Conservation (phyloP, 495 filamentous ascomycete species). For the Neurospora sp. region DNA sequence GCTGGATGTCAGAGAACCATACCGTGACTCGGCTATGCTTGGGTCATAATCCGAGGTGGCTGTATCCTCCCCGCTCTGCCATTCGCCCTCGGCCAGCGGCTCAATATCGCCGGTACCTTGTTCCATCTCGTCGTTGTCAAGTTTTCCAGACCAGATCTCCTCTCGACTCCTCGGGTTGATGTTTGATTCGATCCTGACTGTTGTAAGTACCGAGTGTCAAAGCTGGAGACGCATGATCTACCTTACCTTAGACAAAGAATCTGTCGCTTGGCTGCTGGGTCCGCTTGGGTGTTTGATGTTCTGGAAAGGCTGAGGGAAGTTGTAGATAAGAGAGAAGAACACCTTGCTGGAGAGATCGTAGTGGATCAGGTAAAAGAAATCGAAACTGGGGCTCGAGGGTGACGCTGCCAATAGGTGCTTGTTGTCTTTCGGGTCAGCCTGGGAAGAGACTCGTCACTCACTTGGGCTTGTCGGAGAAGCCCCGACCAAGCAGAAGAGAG, state of each 20-base stretch:
- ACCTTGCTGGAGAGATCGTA: neutral
- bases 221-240: neutral
- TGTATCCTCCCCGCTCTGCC: constrained; percentile 6
- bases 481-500: neutral
- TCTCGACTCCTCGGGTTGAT: neutral
- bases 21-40: constrained; percentile 14
- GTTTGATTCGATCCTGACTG: neutral
- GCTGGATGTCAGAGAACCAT: constrained; percentile 25
- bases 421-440: neutral
- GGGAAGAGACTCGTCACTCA: neutral
- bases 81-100: constrained; percentile 9
- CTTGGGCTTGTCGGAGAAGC: neutral
- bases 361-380: neutral
- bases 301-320: neutral
- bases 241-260: neutral
- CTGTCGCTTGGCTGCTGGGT: neutral
- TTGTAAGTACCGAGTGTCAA: neutral
- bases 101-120: constrained; percentile 13
- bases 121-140: constrained; percentile 13
- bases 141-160: neutral
- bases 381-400: neutral
- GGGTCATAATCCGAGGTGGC: constrained; percentile 26
- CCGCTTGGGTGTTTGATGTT: neutral
- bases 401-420: neutral
- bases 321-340: neutral